Conservation (phyloP, 2,329 filamentous ascomycete species). For the Sclerotinia minor region DNA sequence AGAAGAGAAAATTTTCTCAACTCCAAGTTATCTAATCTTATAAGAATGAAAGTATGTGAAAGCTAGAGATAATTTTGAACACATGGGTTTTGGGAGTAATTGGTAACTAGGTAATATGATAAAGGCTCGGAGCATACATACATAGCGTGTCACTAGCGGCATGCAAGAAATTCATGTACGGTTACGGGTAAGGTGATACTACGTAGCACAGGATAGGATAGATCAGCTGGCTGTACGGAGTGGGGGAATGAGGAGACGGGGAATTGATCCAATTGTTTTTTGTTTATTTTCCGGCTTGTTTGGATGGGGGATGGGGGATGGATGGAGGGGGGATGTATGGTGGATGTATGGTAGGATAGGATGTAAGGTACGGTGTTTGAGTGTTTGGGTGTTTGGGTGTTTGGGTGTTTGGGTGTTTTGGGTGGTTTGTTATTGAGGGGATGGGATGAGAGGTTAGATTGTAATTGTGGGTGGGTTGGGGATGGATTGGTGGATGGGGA, state of each 20-base stretch:
- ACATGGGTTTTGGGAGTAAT: neutral
- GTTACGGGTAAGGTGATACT: too few species aligned
- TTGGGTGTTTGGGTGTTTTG: too few species aligned
- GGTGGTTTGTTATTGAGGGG: neutral
- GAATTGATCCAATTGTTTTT: neutral
- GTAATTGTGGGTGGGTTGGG: too few species aligned
- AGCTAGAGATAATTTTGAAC: neutral
- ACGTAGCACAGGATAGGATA: neutral
- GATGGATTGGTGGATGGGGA: neutral
- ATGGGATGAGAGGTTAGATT: too few species aligned
- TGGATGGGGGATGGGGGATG: too few species aligned
- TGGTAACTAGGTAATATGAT: neutral
- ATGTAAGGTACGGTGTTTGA: too few species aligned
- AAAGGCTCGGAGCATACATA: neutral
- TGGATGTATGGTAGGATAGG: too few species aligned
- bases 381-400: too few species aligned
- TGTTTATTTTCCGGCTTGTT: too few species aligned
- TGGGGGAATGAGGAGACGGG: too few species aligned
- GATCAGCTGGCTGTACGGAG: neutral
- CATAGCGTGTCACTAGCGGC: neutral
- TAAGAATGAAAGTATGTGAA: neutral
- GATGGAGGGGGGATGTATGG: too few species aligned
- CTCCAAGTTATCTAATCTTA: neutral
- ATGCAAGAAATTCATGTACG: neutral
- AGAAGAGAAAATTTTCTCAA: neutral